Evolutionary conservation across 2,329 filamentous ascomycete genomes (phyloP).

Genomic region (Gliomastix tumulicola): DNA sequence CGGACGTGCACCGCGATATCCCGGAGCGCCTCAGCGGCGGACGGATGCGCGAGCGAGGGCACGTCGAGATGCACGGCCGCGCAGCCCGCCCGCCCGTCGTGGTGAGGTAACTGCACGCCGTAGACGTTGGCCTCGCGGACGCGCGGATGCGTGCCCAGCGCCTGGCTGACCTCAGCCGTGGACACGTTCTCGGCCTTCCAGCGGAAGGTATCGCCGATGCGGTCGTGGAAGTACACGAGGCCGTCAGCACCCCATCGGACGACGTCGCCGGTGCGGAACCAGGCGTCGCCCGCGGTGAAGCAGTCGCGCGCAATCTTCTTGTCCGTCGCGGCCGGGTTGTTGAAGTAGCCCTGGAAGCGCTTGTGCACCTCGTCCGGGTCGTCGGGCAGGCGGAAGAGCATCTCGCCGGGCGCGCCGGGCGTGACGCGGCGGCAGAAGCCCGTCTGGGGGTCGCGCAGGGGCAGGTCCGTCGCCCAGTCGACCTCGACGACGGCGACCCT

Average conservation of each 20-base stretch:
- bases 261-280: constrained; percentile 80
- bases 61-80: constrained; percentile 58
- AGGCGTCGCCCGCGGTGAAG: constrained; percentile 69
- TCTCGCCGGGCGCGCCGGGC: constrained; percentile 63
- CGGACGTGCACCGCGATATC: constrained; percentile 54
- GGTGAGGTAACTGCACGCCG: constrained; percentile 69
- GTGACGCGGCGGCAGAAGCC: constrained; percentile 58
- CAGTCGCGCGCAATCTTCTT: constrained; percentile 71
- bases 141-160: constrained; percentile 57
- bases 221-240: constrained; percentile 72
- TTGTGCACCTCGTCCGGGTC: constrained; percentile 49
- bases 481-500: constrained; percentile 57
- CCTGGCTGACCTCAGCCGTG: constrained; percentile 74
- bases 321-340: constrained; percentile 62
- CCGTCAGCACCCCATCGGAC: constrained; percentile 66
- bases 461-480: constrained; percentile 63
- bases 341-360: constrained; percentile 77
- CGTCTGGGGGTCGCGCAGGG: constrained; percentile 59
- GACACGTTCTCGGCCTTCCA: constrained; percentile 84
- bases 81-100: constrained; percentile 80
- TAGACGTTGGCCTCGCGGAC: constrained; percentile 82
- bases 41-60: constrained; percentile 17
- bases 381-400: constrained; percentile 63
- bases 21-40: constrained; percentile 37
- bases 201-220: constrained; percentile 70